Evolutionary conservation across 805 yeast species (phyloP), one percentile per base, ranked within the genome.

Genomic region (Candida nitratophila): DNA sequence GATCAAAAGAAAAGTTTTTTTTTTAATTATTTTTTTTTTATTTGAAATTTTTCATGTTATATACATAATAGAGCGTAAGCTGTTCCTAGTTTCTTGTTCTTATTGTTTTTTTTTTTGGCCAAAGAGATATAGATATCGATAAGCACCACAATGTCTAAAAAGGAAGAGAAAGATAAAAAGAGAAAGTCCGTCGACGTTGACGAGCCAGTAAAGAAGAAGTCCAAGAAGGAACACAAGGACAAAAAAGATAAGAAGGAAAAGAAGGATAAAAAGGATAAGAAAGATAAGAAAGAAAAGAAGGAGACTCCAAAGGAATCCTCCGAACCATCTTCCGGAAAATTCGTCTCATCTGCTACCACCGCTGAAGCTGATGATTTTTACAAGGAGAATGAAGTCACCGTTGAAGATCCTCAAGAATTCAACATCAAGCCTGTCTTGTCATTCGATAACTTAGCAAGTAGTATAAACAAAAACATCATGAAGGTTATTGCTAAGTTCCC

Each of bases 401-500:
- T 90, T 41, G 95, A 86, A 50, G 95, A 86, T 58, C 80, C 85
- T 29, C 39, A 47, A 14, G 60, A 69, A 32, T 54, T 66, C n/a
- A 61, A 70, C 17, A 60, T 84, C 42, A 74, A 81, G 49, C 98
- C 98, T 10, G 65, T 83, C 21, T 63, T 91, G 43, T 63, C 81
- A 8, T 90, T 93, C 56, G 68, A 70, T 30, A 78, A 82, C 31
- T 70, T 91, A 21, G 54, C 71, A 1, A 64, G 68, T 36, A 40
- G 47, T 9, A 68, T 84, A 24, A 76, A 80, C 47, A 50, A 75
- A 2, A 70, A 76, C 42, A 76, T 90, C 47, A 75, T 74, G 50
- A 55, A 68, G n/a, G 79, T 76, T 39, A 71, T 91, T 39, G 67
- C 78, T 34, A 78, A 81, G 54, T 93, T 86, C 69, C 83, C 87